Evolutionary conservation across 1,139 yeast species (phyloP).

Genomic region (Hyphopichia khmerensis): DNA sequence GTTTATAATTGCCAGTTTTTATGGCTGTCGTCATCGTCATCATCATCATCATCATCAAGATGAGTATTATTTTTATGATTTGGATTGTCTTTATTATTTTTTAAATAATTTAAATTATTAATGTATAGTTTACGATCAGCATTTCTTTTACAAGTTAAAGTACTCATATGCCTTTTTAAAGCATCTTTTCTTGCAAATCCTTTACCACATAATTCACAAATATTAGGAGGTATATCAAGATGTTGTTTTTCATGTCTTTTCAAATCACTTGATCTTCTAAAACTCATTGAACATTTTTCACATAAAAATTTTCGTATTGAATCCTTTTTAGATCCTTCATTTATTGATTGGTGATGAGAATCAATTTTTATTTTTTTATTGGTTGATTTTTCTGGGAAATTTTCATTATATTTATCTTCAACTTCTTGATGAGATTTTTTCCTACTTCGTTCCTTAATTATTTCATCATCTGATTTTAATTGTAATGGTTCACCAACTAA

Average conservation of each 20-base stretch:
- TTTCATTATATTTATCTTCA: too few relatives aligned
- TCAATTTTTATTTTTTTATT: too few relatives aligned
- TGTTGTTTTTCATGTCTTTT: conserved; percentile 67
- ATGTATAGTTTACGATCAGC: conserved; percentile 46
- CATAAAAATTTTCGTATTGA: conserved; percentile 42
- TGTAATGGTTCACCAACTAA: conserved; percentile 27
- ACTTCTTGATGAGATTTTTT: neutral
- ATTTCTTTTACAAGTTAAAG: conserved; percentile 71
- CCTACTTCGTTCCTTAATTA: neutral
- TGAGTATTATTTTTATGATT: neutral
- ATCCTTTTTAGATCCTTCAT: too few relatives aligned
- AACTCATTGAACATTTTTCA: conserved; percentile 51
- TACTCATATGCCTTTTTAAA: conserved; percentile 67
- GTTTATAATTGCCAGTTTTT: neutral
- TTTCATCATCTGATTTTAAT: conserved; percentile 6
- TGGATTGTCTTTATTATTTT: neutral
- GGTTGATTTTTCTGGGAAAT: too few relatives aligned
- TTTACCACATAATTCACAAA: conserved; percentile 72
- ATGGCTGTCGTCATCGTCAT: neutral
- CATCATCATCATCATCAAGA: neutral
- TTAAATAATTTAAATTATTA: conserved; percentile 27
- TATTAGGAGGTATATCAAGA: conserved; percentile 59
- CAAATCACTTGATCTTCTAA: conserved; percentile 62
- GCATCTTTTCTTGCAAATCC: conserved; percentile 86
- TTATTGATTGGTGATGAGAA: too few relatives aligned